phyloP scores from a whole-genome alignment of 257 asterid genomes.

The Thymus mandschuricus region DNA sequence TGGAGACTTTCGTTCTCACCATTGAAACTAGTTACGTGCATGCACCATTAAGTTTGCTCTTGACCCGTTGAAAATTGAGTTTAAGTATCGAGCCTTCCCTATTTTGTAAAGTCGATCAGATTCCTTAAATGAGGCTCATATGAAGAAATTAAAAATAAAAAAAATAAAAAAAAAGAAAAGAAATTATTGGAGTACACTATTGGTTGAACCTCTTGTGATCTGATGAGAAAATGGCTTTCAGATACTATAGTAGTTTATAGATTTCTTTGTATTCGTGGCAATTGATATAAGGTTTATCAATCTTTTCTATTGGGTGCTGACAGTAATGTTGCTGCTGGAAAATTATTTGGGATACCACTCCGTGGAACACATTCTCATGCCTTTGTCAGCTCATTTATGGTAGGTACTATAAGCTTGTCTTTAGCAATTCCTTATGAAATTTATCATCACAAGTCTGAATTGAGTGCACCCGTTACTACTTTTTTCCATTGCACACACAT shows the following conservation, averaged over 20 bases:
- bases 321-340: slow-evolving; percentile 99
- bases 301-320: slow-evolving; percentile 36
- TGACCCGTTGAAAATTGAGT: slow-evolving; percentile 20
- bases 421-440: background rate
- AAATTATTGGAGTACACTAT: slow-evolving; percentile 9
- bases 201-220: slow-evolving; percentile 12
- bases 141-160: background rate
- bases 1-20: background rate
- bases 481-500: no score
- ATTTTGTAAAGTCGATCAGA: slow-evolving; percentile 11
- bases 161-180: background rate
- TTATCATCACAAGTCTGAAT: no score
- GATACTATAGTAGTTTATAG: slow-evolving; percentile 7
- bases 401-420: slow-evolving; percentile 41
- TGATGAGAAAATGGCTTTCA: background rate
- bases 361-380: slow-evolving; percentile 99
- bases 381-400: slow-evolving; percentile 97
- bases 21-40: background rate
- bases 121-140: background rate
- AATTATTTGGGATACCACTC: slow-evolving; percentile 95
- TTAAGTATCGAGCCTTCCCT: background rate
- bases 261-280: background rate
- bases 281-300: no score
- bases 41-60: slow-evolving; percentile 25
- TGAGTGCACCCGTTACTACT: no score